Evolutionary conservation across 2,329 filamentous ascomycete species (phyloP), one percentile per base, ranked within the genome.

Genomic region (Aspergillus hiratsukae): DNA sequence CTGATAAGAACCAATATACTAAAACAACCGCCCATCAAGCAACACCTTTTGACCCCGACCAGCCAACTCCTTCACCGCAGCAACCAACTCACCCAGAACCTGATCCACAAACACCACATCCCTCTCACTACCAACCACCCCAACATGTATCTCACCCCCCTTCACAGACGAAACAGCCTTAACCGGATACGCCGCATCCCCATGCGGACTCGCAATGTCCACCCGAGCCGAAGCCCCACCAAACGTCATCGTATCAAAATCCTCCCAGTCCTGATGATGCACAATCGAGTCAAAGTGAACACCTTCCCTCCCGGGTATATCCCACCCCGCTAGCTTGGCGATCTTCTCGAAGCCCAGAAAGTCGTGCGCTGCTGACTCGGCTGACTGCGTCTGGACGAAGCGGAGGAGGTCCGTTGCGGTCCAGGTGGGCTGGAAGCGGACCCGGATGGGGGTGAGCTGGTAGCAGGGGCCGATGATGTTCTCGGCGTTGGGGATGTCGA

Each of bases 401-500:
- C 70, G 66, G 23, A 84, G 70, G 1, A 84, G 72, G 52, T 83
- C 78, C 9, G 70, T 59, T 0, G 73, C 78, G 1, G 76, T 81
- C 78, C 81, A 82, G 2, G 69, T 61, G 0, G 71, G 49, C 2
- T 76, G 70, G 65, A 87, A 82, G 27, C 68, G 69, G 3, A 87
- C 78, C 27, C 85, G 78, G 35, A 87, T 76, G 0, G 86, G 85
- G 0, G 85, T 79, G 67, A 71, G 57, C 46, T 70, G 68, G 53
- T 71, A 87, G 57, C 83, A 85, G 0, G 85, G 85, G 0, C 86
- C 86, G 28, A 81, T 75, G 54, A 87, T 80, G 52, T 76, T 72
- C 57, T 85, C 81, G 10, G 78, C 77, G 56, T 76, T 75, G 23
- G 75, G 67, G 0, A 85, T 71, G 58, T 81, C 80, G 41, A 83